A percentile compares a stretch with the other conserved stretches of the same genome.
phyloP scores from a whole-genome alignment of 495 filamentous ascomycete genomes.

The Trichoderma asperelloides region DNA sequence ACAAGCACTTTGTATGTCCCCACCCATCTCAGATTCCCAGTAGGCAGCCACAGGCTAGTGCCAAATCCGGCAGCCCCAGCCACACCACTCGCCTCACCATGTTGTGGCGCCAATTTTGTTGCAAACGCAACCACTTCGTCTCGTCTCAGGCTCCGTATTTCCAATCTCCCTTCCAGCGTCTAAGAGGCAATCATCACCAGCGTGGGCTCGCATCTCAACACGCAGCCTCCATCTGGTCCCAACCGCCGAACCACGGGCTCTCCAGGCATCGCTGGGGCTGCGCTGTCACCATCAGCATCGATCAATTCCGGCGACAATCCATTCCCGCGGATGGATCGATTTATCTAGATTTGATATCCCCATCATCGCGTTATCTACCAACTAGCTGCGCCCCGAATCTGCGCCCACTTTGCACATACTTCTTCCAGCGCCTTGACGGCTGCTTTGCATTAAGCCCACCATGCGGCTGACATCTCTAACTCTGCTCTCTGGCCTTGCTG shows the following conservation, averaged over 20 bases:
- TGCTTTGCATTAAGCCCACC: background rate
- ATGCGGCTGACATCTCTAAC: slow-evolving; percentile 26
- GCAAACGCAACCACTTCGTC: slow-evolving; percentile 7
- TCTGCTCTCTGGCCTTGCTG: slow-evolving; percentile 33
- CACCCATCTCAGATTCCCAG: background rate
- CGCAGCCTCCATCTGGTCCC: background rate
- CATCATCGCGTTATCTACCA: background rate
- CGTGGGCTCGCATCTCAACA: background rate
- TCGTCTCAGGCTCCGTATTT: slow-evolving; percentile 1
- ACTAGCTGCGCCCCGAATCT: no score
- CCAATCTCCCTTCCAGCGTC: background rate
- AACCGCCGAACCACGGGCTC: background rate
- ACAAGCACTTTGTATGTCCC: background rate
- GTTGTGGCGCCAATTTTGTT: background rate
- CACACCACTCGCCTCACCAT: background rate
- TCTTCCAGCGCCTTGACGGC: background rate
- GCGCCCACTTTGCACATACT: background rate
- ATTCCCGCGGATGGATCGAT: background rate
- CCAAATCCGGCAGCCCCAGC: background rate
- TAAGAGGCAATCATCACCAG: background rate
- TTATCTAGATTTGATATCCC: background rate
- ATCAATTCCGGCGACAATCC: background rate
- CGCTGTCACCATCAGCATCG: background rate
- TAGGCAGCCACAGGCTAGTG: background rate
- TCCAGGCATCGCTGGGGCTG: background rate